Evolutionary conservation across 345 rosid species (phyloP).

Genomic region (Aethionema arabicum): DNA sequence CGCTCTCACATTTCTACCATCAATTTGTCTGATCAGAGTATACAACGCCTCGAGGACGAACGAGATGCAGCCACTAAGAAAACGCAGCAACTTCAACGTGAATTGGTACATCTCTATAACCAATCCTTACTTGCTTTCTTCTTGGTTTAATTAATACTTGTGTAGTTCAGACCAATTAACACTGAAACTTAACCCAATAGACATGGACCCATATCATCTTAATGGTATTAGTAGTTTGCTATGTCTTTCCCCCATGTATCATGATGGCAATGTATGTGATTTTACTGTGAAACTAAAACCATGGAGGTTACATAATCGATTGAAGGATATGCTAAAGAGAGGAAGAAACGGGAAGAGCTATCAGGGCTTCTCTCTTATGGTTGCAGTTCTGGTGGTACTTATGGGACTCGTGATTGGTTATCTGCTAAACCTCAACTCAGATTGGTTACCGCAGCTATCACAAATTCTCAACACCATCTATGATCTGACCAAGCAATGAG

Average conservation of each 20-base stretch:
- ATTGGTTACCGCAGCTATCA: conserved; percentile 11
- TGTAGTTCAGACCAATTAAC: no score
- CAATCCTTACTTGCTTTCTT: no score
- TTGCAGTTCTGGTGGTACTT: conserved; percentile 73
- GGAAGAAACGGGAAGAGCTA: conserved; percentile 46
- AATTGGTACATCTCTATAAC: conserved; percentile 48
- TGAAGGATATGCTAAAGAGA: conserved; percentile 76
- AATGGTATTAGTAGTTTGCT: no score
- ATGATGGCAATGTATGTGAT: no score
- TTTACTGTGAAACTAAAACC: neutral
- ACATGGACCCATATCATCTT: no score
- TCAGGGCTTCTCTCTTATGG: conserved; percentile 62
- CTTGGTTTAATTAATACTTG: no score
- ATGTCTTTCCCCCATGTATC: no score
- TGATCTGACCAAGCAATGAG: no score
- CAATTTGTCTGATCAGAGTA: conserved; percentile 44
- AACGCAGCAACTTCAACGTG: conserved; percentile 76
- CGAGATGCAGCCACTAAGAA: conserved; percentile 71
- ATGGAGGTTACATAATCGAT: neutral
- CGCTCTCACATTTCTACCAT: conserved; percentile 15
- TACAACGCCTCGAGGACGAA: conserved; percentile 76
- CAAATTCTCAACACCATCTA: no score
- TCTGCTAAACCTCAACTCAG: conserved; percentile 60
- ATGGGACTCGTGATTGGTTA: conserved; percentile 78
- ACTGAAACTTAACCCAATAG: no score